phyloP scores from a whole-genome alignment of 2,329 filamentous ascomycete species.

The Nothomitra cinnamomea region DNA sequence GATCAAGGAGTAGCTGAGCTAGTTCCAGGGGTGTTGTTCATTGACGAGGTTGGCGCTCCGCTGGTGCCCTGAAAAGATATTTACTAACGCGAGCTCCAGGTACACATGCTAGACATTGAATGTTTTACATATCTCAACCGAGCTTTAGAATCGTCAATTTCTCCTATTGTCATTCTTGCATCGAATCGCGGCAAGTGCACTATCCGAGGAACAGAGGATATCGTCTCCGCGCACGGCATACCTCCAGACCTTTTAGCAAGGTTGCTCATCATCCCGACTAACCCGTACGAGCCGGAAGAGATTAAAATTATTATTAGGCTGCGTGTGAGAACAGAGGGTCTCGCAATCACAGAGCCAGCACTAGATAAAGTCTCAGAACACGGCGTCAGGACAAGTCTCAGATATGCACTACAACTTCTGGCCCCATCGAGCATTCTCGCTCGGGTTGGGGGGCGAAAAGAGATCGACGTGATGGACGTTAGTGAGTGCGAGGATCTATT shows the following conservation, averaged over 20 bases:
- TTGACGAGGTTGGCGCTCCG: conserved; percentile 60
- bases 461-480: conserved; percentile 64
- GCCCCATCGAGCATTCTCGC: conserved; percentile 83
- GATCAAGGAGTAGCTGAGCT: conserved; percentile 95
- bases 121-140: conserved; percentile 98
- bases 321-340: conserved; percentile 64
- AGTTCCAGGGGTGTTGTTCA: conserved; percentile 95
- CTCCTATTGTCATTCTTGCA: conserved; percentile 91
- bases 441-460: conserved; percentile 59
- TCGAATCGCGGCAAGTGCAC: conserved; percentile 91
- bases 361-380: conserved; percentile 75
- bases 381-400: conserved; percentile 73
- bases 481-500: conserved; percentile 71
- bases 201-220: conserved; percentile 65
- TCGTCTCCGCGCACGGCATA: conserved; percentile 80
- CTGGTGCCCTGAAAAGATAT: conserved; percentile 7
- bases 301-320: conserved; percentile 85
- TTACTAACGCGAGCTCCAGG: conserved; percentile 35
- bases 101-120: conserved; percentile 98
- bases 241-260: conserved; percentile 86
- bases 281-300: conserved; percentile 72
- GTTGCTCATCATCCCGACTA: conserved; percentile 89
- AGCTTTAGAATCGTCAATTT: conserved; percentile 87
- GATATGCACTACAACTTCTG: conserved; percentile 85
- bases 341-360: conserved; percentile 64